A percentile compares a stretch with the other conserved stretches of the same genome.
These are phyloP conservation scores for Curvularia sp. DNA, from an alignment of 2,329 filamentous ascomycete genomes.

Conservation along the genomic window DNA sequence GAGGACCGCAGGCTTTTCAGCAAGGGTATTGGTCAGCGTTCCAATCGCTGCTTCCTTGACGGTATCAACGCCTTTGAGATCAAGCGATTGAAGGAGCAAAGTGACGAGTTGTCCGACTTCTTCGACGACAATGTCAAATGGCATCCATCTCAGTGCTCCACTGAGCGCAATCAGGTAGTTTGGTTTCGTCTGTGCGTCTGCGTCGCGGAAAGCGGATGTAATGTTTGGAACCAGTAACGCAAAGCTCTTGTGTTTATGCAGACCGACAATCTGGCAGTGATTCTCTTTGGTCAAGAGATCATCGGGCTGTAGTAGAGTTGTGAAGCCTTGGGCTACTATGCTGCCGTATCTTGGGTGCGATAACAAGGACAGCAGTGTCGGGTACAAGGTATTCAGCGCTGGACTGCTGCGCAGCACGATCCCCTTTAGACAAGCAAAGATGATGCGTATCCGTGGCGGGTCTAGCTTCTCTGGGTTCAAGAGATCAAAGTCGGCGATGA, in stretches of 20 bases:
- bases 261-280: conserved; percentile 66
- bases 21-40: conserved; percentile 65
- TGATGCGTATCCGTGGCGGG: conserved; percentile 58
- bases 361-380: conserved; percentile 59
- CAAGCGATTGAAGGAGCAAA: conserved; percentile 68
- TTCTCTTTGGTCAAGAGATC: conserved; percentile 68
- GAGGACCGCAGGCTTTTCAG: conserved; percentile 61
- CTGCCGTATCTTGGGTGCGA: conserved; percentile 58
- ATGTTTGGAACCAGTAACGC: conserved; percentile 65
- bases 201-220: conserved; percentile 59
- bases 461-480: conserved; percentile 44
- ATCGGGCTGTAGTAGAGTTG: conserved; percentile 66
- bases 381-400: conserved; percentile 53
- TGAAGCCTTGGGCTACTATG: conserved; percentile 64
- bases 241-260: conserved; percentile 71
- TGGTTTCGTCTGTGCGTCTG: conserved; percentile 58
- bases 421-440: conserved; percentile 69
- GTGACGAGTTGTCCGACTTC: conserved; percentile 65
- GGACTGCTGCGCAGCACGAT: conserved; percentile 64
- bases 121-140: conserved; percentile 66
- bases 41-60: conserved; percentile 68
- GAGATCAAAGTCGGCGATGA: conserved; percentile 46
- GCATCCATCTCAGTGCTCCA: conserved; percentile 66
- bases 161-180: conserved; percentile 70
- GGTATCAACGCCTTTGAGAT: conserved; percentile 59